These are phyloP conservation scores for Aspergillus asperescens DNA, from an alignment of 495 filamentous ascomycete species.

Conservation along the genomic window DNA sequence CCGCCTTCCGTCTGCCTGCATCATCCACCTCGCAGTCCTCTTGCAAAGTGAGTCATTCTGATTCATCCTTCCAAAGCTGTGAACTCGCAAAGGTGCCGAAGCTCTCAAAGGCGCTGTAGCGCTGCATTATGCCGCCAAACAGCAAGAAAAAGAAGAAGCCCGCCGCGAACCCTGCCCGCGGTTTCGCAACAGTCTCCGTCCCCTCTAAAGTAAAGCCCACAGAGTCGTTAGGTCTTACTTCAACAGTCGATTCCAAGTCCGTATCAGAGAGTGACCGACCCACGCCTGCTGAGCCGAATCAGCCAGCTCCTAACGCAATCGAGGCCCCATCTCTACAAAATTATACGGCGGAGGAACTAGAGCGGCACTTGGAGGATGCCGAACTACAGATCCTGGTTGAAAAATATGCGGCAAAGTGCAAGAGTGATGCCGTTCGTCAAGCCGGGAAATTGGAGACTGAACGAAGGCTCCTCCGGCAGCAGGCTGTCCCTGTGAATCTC, in stretches of 20 bases:
- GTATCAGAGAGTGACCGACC: slow-evolving; percentile 41
- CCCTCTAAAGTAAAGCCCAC: slow-evolving; percentile 61
- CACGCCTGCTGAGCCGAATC: slow-evolving; percentile 21
- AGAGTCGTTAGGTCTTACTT: slow-evolving; percentile 27
- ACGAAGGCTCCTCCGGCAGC: slow-evolving; percentile 65
- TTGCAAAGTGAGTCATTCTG: slow-evolving; percentile 5
- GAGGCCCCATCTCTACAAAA: slow-evolving; percentile 38
- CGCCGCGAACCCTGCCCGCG: slow-evolving; percentile 74
- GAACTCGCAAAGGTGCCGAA: not conserved
- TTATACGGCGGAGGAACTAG: slow-evolving; percentile 76
- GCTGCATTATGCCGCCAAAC: slow-evolving; percentile 56
- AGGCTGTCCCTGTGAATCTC: slow-evolving; percentile 62
- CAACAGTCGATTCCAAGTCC: slow-evolving; percentile 32
- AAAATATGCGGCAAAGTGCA: slow-evolving; percentile 66
- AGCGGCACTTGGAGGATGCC: slow-evolving; percentile 72
- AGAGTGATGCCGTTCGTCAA: slow-evolving; percentile 61
- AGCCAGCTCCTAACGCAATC: slow-evolving; percentile 17
- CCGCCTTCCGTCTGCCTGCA: slow-evolving; percentile 10
- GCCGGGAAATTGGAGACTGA: slow-evolving; percentile 71
- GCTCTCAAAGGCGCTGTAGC: slow-evolving; percentile 9
- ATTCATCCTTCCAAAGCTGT: not conserved
- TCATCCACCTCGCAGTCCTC: not conserved
- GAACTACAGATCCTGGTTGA: slow-evolving; percentile 80
- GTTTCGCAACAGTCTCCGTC: slow-evolving; percentile 86
- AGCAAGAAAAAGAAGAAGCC: slow-evolving; percentile 90